Evolutionary conservation across 352 stramenopile species (phyloP), one percentile per base, ranked within the genome.

Genomic region (Phytopythium oedochilum): DNA sequence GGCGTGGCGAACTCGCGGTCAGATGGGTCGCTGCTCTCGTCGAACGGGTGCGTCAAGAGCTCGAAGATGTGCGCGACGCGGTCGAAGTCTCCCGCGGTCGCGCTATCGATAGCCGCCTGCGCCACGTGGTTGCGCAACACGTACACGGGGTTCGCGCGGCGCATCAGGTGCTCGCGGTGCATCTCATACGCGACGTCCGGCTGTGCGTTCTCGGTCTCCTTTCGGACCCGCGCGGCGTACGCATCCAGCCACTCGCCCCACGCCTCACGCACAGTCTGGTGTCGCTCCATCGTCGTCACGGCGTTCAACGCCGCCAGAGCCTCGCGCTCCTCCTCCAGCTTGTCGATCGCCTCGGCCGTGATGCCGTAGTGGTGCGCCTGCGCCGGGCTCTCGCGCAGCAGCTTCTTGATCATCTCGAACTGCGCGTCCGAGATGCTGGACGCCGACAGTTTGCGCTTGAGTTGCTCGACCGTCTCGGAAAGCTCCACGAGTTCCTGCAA

Each of bases 121-220:
- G 80, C 85, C n/a, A 95, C 81, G 50, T 95, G 87, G 65, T 97
- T 97, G 39, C 89, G 85, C 23, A 96, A 61, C 9, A 96, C 76
- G 54, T 88, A 96, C 55, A 86, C 64, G 1, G 89, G 88, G 55
- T 97, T 97, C 7, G 80, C 71, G 2, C 53, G 36, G 18, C 70
- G 61, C 86, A 96, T 96, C 1, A 45, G 55, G 4, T 57, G 34
- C 25, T 62, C 61, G 29, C 79, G 79, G 44, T 74, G 68, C 35
- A 70, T 49, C 23, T 72, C 68, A 20, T 54, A 43, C 18, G 49
- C 59, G 45, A 25, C n/a, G 12, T 52, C 53, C 25, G 47, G 52
- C 40, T 64, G 49, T 17, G 64, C 69, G 5, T 29, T 51, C 57
- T 82, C 71, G 22, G 51, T 63, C 22, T 45, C 49, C 22, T 64